These are phyloP conservation scores for Penicillium frequentans DNA, from an alignment of 2,329 filamentous ascomycete genomes.

Conservation along the genomic window DNA sequence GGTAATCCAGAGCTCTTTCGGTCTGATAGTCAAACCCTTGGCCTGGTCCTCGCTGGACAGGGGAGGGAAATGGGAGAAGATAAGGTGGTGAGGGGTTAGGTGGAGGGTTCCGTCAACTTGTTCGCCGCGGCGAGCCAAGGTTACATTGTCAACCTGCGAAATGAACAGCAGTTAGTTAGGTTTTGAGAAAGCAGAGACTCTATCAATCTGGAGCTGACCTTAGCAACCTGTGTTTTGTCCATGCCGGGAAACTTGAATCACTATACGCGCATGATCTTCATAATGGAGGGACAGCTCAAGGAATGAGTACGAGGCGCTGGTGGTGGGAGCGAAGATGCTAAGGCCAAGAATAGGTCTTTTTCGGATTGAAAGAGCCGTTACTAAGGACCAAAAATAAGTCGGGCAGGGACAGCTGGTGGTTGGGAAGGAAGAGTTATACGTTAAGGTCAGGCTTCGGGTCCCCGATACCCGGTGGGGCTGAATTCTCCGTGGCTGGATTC, in stretches of 20 bases:
- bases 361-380: not conserved
- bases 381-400: not conserved
- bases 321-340: not conserved
- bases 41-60: constrained; percentile 39
- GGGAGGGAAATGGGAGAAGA: constrained; percentile 59
- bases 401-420: not conserved
- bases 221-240: constrained; percentile 48
- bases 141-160: constrained; percentile 56
- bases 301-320: not conserved
- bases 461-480: constrained; percentile 3
- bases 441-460: constrained; percentile 8
- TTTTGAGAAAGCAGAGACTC: not conserved
- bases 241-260: constrained; percentile 35
- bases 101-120: constrained; percentile 61
- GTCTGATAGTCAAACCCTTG: constrained; percentile 45
- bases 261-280: constrained; percentile 35
- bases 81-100: constrained; percentile 63
- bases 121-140: constrained; percentile 57
- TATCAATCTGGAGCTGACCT: constrained; percentile 30
- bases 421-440: constrained; percentile 7
- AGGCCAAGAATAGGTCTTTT: not conserved
- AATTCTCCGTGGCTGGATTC: not conserved
- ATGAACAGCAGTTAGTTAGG: not conserved
- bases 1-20: constrained; percentile 84
- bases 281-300: constrained; percentile 17